These are phyloP conservation scores for Ophiocordyceps camponoti-floridani DNA, from an alignment of 2,329 filamentous ascomycete species.

Conservation along the genomic window DNA sequence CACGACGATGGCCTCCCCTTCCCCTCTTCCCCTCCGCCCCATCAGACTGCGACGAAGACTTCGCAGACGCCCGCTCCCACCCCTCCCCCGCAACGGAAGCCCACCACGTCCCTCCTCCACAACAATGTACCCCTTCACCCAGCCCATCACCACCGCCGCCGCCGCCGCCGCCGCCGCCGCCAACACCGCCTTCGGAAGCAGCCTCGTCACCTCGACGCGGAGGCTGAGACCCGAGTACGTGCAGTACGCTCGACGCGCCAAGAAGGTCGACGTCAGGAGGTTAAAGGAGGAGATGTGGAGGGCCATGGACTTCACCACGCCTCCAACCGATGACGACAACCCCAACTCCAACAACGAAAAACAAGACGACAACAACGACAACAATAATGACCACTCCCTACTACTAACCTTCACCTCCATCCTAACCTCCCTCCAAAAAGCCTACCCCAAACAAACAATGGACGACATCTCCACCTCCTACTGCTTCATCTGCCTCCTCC, in stretches of 20 bases:
- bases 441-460: constrained; percentile 76
- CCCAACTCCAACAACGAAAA: constrained; percentile 14
- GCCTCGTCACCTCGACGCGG: constrained; percentile 46
- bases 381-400: constrained; percentile 27
- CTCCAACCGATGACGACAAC: constrained; percentile 3
- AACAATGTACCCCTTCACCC: background rate
- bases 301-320: constrained; percentile 27
- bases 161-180: constrained; percentile 1
- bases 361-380: constrained; percentile 4
- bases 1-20: constrained; percentile 67
- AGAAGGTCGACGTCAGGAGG: constrained; percentile 52
- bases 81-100: constrained; percentile 42
- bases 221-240: constrained; percentile 50
- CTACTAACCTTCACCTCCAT: constrained; percentile 64
- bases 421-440: constrained; percentile 72
- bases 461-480: constrained; percentile 84
- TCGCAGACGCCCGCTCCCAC: constrained; percentile 65
- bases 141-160: background rate
- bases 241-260: constrained; percentile 51
- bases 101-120: constrained; percentile 26
- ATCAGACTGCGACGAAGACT: constrained; percentile 34
- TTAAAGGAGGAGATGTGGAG: constrained; percentile 57
- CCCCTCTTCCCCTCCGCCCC: constrained; percentile 39
- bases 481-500: constrained; percentile 86
- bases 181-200: constrained; percentile 45